phyloP scores from a whole-genome alignment of 805 yeast species.

The Dipodascus albidus region DNA sequence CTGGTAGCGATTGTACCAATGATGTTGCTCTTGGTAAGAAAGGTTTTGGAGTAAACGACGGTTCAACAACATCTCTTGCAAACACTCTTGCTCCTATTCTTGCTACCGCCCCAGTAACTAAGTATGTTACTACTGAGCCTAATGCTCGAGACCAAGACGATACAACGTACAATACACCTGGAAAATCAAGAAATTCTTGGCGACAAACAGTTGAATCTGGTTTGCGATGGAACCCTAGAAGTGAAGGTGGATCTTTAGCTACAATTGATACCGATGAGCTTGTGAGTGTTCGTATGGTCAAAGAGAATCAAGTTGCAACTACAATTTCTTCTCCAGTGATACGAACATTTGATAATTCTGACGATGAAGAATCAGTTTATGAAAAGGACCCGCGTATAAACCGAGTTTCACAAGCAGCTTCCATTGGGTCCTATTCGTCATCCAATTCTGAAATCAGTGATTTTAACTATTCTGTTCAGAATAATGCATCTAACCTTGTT shows the following conservation, averaged over 20 bases:
- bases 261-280: constrained; percentile 81
- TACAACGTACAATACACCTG: constrained; percentile 41
- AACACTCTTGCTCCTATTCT: neutral
- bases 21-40: neutral
- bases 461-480: neutral
- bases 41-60: constrained; percentile 16
- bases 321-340: neutral
- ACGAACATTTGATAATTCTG: neutral
- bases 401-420: neutral
- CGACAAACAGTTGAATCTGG: constrained; percentile 32
- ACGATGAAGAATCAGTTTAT: neutral
- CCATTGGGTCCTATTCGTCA: neutral
- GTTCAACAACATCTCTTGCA: neutral
- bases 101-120: constrained; percentile 14
- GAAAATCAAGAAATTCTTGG: constrained; percentile 45
- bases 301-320: neutral
- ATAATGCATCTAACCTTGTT: too few species aligned
- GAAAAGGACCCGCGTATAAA: neutral
- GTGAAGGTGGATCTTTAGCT: constrained; percentile 59
- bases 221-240: constrained; percentile 38
- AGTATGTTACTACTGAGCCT: constrained; percentile 14
- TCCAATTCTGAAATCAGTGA: neutral
- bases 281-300: constrained; percentile 61
- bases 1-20: neutral
- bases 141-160: constrained; percentile 3